Base-by-base conservation (phyloP, 2,329 filamentous ascomycete species). In the Fusarium pseudograminearum region DNA sequence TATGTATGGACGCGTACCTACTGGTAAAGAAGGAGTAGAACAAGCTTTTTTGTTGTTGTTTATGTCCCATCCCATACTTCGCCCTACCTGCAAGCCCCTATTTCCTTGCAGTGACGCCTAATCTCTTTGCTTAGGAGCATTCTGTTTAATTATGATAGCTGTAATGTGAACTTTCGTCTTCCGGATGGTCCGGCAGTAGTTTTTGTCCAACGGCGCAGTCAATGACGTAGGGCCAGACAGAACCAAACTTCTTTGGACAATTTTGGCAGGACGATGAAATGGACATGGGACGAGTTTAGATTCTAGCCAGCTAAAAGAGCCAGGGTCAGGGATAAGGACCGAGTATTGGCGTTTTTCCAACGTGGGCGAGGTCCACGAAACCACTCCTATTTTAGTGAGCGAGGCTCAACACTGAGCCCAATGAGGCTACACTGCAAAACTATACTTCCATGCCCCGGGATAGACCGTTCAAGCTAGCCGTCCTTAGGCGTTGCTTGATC, bases 211-310 rank as follows among this genome's bases (percentile, higher is more conserved):
- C 54, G 38, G 42, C 46, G 41, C 46, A 61, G 41, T 67, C 66
- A 20, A 67, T 74, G 72, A 74, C 72, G 72, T 73, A 73, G 57
- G 50, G 28, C 26, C 22, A 12, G 26, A 31, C n/a, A 42, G 24
- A 40, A 30, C 57, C 31, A 44, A 45, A 47, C 52, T 55, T 50
- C 34, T 66, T 59, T 65, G 15, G 53, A 44, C 50, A 22, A 22
- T 38, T 58, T 44, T 65, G 30, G 50, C 44, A 71, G 62, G 46
- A 67, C 55, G 50, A 38, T 55, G 51, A 66, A 57, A 70, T 47
- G 28, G 59, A 69, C 46, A 68, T 69, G 67, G 65, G 70, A 67
- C 52, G 70, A 72, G 58, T 71, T 61, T 57, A 47, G 59, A 55
- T 71, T 42, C 44, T 28, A 22, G 31, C 30, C 52, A 60, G 54